Evolutionary conservation across 768 basidiomycete genomes (phyloP).

Genomic region (Russula lepida): DNA sequence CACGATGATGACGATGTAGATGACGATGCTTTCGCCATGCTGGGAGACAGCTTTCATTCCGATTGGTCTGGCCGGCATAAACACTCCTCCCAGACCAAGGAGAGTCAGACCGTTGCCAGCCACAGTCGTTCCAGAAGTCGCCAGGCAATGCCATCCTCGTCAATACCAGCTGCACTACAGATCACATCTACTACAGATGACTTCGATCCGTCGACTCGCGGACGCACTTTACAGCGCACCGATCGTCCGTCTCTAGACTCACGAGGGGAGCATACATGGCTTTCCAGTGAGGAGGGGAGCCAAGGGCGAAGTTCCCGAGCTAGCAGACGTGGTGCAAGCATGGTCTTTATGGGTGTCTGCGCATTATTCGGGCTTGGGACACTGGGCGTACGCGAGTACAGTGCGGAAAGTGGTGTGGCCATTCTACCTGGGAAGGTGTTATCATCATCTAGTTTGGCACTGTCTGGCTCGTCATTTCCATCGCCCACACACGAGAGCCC

Average conservation of each 20-base stretch:
- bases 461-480: neutral
- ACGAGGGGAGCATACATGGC: constrained; percentile 7
- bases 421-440: constrained; percentile 44
- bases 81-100: constrained; percentile 62
- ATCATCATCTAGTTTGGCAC: constrained; percentile 8
- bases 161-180: constrained; percentile 28
- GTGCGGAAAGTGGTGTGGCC: constrained; percentile 25
- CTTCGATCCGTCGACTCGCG: constrained; percentile 27
- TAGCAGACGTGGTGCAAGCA: constrained; percentile 60
- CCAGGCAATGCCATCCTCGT: constrained; percentile 21
- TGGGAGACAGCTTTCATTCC: constrained; percentile 73
- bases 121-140: constrained; percentile 31
- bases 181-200: constrained; percentile 14
- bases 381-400: constrained; percentile 30
- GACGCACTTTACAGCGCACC: constrained; percentile 39
- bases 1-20: constrained; percentile 40
- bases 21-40: constrained; percentile 44
- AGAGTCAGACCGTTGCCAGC: constrained; percentile 30
- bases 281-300: constrained; percentile 6
- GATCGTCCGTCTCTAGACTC: constrained; percentile 22
- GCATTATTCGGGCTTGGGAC: constrained; percentile 62
- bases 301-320: constrained; percentile 43
- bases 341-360: constrained; percentile 77
- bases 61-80: constrained; percentile 45
- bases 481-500: neutral